Percentiles rank a stretch among this genome's conserved stretches.
phyloP scores from a whole-genome alignment of 179 eudicot genomes.

The Gypsophila paniculata region DNA sequence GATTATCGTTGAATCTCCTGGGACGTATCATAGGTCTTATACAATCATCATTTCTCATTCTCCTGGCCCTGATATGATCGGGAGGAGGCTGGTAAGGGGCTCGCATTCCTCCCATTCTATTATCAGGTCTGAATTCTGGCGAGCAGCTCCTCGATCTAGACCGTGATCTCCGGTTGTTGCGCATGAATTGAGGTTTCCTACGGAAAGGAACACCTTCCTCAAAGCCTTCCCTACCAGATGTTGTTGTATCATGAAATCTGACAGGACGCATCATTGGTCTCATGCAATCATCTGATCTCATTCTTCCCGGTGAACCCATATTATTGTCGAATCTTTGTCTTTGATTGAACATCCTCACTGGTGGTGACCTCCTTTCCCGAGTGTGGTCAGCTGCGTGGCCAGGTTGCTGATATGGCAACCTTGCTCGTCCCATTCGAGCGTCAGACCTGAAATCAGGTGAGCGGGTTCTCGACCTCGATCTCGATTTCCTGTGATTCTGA shows the following conservation, averaged over 20 bases:
- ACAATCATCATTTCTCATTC: conserved; percentile 38
- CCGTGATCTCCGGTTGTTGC: conserved; percentile 40
- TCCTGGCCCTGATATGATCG: conserved; percentile 37
- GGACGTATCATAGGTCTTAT: conserved; percentile 39
- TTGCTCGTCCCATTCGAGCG: conserved; percentile 28
- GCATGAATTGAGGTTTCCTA: conserved; percentile 25
- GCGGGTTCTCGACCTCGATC: conserved; percentile 66
- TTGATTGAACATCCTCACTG: conserved; percentile 22
- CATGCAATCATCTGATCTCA: conserved; percentile 30
- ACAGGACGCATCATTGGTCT: conserved; percentile 27
- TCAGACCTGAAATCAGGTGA: conserved; percentile 51
- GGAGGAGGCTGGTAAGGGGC: conserved; percentile 35
- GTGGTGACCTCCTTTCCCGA: conserved; percentile 32
- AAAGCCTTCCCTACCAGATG: conserved; percentile 22
- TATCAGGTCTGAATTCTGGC: conserved; percentile 52
- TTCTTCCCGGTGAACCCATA: conserved; percentile 21
- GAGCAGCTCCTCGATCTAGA: conserved; percentile 33
- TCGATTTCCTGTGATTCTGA: conserved; percentile 36
- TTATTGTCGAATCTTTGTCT: conserved; percentile 26
- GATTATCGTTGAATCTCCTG: conserved; percentile 38
- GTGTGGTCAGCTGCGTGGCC: conserved; percentile 24
- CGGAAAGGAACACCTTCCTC: conserved; percentile 20
- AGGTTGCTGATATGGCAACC: conserved; percentile 30
- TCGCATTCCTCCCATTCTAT: conserved; percentile 42
- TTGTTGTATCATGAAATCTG: conserved; percentile 25